Base-by-base conservation (phyloP, 192 early-diverging fungal species). In the Chytriomyces hyalinus region DNA sequence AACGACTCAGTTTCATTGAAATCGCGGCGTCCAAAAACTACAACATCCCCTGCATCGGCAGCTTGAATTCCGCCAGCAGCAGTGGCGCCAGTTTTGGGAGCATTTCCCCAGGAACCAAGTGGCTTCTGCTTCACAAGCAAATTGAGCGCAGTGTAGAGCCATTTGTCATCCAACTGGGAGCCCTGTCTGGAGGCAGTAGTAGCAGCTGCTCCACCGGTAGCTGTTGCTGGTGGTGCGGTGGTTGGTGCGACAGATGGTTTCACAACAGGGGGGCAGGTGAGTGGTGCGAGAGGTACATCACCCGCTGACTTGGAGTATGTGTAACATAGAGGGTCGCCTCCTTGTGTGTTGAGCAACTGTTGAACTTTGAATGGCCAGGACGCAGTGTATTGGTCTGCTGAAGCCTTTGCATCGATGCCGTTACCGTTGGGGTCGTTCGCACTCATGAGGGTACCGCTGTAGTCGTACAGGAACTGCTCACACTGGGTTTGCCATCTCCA, bases 401-500 rank as follows among this genome's bases (percentile, higher is more conserved):
- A 22, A 36, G 72, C 72, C 44, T 24, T n/a, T 4, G n/a, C 51
- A 22, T 10, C 24, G 24, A 9, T 20, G 10, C 10, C 28, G 8
- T 20, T 20, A 9, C 20, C 73, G 47, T 51, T 65, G 3, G 73
- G 73, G 36, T 65, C 73, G 26, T 63, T 48, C 10, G 36, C 24
- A 9, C n/a, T 65, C 46, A 57, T 57, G 15, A 75, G 26, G 46
- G 61, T 49, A 7, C 73, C 73, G 17, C 60, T 64, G 44, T 75
- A 75, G 47, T 49, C 48, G 20, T 10, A 65, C 63, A 50, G 64
- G 49, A 75, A 75, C 7, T 49, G 22, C 10, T 9, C 17, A 46
- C 73, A 75, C 8, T 57, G 28, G 17, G 57, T 45, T 51, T 75
- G 73, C 73, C 73, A 75, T 62, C 64, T 60, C 73, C 73, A 75